A percentile compares a stretch with the other conserved stretches of the same genome.
Evolutionary conservation across 2,329 filamentous ascomycete genomes (phyloP).

Genomic region (Rutstroemia sp.): DNA sequence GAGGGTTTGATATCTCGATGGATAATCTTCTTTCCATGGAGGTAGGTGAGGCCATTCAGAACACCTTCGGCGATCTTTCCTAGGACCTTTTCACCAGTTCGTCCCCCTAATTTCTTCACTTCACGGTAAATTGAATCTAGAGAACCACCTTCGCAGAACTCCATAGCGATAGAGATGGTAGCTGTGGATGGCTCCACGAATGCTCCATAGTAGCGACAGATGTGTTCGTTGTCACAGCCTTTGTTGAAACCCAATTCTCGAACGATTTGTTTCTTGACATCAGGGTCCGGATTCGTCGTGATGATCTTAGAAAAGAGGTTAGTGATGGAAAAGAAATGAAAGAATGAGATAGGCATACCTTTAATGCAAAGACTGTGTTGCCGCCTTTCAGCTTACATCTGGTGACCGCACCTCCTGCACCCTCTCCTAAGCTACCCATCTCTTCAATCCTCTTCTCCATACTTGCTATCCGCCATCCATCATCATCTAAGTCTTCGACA

Average conservation of each 20-base stretch:
- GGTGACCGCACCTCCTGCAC: slow-evolving; percentile 91
- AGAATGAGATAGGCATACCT: slow-evolving; percentile 50
- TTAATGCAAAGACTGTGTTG: slow-evolving; percentile 91
- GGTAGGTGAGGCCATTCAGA: slow-evolving; percentile 85
- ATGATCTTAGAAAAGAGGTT: slow-evolving; percentile 61
- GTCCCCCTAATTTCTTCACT: slow-evolving; percentile 88
- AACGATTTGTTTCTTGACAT: slow-evolving; percentile 97
- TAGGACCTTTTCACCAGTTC: slow-evolving; percentile 93
- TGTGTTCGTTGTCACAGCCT: slow-evolving; percentile 89
- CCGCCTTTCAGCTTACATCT: slow-evolving; percentile 82
- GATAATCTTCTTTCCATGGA: slow-evolving; percentile 94
- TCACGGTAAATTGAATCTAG: slow-evolving; percentile 96
- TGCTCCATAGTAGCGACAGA: slow-evolving; percentile 94
- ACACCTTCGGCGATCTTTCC: slow-evolving; percentile 97
- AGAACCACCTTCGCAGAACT: slow-evolving; percentile 95
- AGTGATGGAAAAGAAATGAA: not conserved
- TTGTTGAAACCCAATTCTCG: slow-evolving; percentile 97
- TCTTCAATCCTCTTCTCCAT: slow-evolving; percentile 82
- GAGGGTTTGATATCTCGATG: slow-evolving; percentile 98
- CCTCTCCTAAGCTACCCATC: slow-evolving; percentile 84
- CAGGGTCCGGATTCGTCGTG: slow-evolving; percentile 94
- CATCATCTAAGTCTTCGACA: slow-evolving; percentile 90
- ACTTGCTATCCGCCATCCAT: slow-evolving; percentile 90
- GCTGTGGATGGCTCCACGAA: slow-evolving; percentile 95
- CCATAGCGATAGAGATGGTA: slow-evolving; percentile 98